Evolutionary conservation across 306 rosid species (phyloP), one percentile per base, ranked within the genome.

Genomic region (Sindora glabra): DNA sequence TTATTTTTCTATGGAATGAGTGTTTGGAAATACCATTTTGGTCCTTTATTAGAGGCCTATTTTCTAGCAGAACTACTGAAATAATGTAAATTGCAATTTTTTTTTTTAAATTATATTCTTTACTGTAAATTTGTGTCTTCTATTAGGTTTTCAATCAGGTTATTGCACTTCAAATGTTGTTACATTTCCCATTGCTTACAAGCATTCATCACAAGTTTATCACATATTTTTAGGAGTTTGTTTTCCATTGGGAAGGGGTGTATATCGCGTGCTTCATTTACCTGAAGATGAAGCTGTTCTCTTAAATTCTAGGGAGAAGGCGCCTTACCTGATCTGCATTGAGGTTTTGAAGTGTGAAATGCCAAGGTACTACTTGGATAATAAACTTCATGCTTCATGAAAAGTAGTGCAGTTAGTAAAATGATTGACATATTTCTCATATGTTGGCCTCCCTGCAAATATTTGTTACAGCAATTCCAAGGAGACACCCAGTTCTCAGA

Each of bases 251-350:
- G 99, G 97, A 48, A 94, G 70, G 70, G 97, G 99, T 71, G 77
- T 94, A 87, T 94, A 82, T 55, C 90, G 89, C 0, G 97, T 94
- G 74, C 85, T 94, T 71, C 85, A 84, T 67, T 84, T 94, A 73
- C 99, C 99, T 19, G 99, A 84, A 72, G 99, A 94, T 47, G 99
- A 94, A 82, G 95, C 99, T 47, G 80, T 94, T 73, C 97, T 94
- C 75, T 75, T 94, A 77, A 94, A 94, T 77, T 94, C 99, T 73
- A 78, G 99, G 90, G 99, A 94, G 74, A 94, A 94, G 76, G 99
- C 94, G 42, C 99, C 99, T 55, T 94, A 82, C 79, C 55, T 94
- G 70, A 89, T 94, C 50, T 89, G 90, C 44, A 79, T 89, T 17
- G 99, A 94, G 78, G 91, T 89, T 70, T 71, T 94, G 80, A 89